Conservation (phyloP, 2,329 filamentous ascomycete genomes). For the Coniochaeta ligniaria region DNA sequence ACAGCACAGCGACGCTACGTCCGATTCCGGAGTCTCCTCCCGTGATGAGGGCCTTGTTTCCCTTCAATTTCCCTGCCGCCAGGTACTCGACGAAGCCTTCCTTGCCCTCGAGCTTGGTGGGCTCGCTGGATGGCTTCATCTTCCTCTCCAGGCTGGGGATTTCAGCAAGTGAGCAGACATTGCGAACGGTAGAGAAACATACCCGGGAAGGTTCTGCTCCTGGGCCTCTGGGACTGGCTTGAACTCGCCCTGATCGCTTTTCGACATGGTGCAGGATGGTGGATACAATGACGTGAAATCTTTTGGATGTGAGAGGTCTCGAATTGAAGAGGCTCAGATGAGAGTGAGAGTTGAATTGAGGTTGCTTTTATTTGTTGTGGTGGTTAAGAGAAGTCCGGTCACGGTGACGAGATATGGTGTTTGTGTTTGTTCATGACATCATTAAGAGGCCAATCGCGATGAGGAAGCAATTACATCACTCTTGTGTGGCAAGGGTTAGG, state of each 20-base stretch:
- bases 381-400: background rate
- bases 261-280: background rate
- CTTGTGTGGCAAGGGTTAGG: background rate
- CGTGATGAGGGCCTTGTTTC: constrained; percentile 28
- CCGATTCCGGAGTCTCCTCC: constrained; percentile 42
- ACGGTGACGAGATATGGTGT: background rate
- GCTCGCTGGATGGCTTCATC: constrained; percentile 30
- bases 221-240: constrained; percentile 25
- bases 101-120: constrained; percentile 32
- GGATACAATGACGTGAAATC: too few relatives aligned
- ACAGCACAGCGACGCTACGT: constrained; percentile 44
- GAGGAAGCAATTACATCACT: background rate
- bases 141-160: constrained; percentile 24
- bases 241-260: constrained; percentile 19
- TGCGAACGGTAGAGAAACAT: constrained; percentile 1
- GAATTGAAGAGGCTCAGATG: too few relatives aligned
- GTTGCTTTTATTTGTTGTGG: background rate
- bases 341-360: too few relatives aligned
- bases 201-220: constrained; percentile 30
- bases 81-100: constrained; percentile 26
- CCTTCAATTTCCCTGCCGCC: constrained; percentile 40
- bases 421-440: background rate
- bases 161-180: background rate
- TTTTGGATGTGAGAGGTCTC: background rate
- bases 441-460: background rate